phyloP scores from a whole-genome alignment of 169 alveolate species.

The Cryptosporidium ubiquitum region DNA sequence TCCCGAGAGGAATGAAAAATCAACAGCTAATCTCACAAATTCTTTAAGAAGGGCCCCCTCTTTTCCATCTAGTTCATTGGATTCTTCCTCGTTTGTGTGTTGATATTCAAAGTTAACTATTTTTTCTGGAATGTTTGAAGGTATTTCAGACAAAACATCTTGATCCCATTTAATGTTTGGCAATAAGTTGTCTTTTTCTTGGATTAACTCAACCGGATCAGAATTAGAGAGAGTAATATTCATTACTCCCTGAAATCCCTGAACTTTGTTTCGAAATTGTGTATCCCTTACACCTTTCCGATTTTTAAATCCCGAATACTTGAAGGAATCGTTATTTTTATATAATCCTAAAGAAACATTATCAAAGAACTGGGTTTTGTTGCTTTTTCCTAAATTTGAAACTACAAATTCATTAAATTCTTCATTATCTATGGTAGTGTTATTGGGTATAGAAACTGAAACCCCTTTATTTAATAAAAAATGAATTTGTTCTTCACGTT shows the following conservation, averaged over 20 bases:
- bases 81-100: background rate
- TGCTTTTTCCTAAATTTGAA: background rate
- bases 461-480: background rate
- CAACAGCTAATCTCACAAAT: slow-evolving; percentile 46
- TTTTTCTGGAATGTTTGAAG: slow-evolving; percentile 34
- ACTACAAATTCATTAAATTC: background rate
- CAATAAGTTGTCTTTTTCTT: slow-evolving; percentile 3
- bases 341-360: background rate
- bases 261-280: background rate
- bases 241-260: background rate
- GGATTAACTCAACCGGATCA: slow-evolving; percentile 34
- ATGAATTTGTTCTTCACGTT: background rate
- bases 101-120: slow-evolving; percentile 46
- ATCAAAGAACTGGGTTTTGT: background rate
- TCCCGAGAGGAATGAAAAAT: slow-evolving; percentile 56
- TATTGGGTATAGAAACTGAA: background rate
- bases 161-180: slow-evolving; percentile 30
- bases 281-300: background rate
- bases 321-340: background rate
- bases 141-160: slow-evolving; percentile 21
- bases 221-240: slow-evolving; percentile 8
- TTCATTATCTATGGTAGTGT: background rate
- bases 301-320: background rate
- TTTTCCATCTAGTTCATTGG: background rate
- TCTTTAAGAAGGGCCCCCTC: slow-evolving; percentile 28